Base-by-base conservation (phyloP, 139 green algal genomes). In the Diplosphaera chodatii region DNA sequence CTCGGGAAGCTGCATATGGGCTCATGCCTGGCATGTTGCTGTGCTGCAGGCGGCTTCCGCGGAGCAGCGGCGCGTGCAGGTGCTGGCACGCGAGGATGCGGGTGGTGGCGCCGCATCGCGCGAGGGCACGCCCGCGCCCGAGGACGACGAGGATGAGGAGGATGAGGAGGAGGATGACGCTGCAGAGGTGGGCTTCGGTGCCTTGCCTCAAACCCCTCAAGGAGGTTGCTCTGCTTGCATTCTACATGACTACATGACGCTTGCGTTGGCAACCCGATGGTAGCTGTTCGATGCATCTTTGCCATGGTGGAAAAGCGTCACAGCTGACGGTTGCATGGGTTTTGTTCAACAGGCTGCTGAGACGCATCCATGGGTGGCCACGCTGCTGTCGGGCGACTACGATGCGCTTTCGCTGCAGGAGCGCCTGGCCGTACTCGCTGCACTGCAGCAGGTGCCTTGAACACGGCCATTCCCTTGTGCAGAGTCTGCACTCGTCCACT, bases 381-480 rank as follows among this genome's bases (percentile, higher is more conserved):
- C 70, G 0, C 82, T 93, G 10, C 67, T 75, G 27, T 62, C 71
- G 4, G 21, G 32, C 3, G 81, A 88, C 41, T 96, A 94, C 55
- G 73, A 85, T 64, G n/a, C 28, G 1, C 78, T 96, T 56, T 33
- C 59, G 22, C 56, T 94, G 34, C 34, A 73, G 25, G 64, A 91
- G 63, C 82, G 86, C 1, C 31, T 92, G 32, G 72, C 70, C 16
- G 83, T 87, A 40, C 79, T 96, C 68, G 33, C 64, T n/a, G 80
- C 83, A 66, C 81, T 95, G 37, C 37, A 48, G 37, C 37, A 48
- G 37, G 37, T 48, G 10, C n/a, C 37, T 10, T 48, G 37, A 48
- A 6, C 37, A 59, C n/a, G n/a, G n/a, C n/a, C n/a, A 80, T 77
- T 30, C 15, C 20, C 63, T 37, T 22, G 15, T n/a, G n/a, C n/a